These are phyloP conservation scores for Corymbia calophylla DNA, from an alignment of 441 rosid species.

Conservation along the genomic window DNA sequence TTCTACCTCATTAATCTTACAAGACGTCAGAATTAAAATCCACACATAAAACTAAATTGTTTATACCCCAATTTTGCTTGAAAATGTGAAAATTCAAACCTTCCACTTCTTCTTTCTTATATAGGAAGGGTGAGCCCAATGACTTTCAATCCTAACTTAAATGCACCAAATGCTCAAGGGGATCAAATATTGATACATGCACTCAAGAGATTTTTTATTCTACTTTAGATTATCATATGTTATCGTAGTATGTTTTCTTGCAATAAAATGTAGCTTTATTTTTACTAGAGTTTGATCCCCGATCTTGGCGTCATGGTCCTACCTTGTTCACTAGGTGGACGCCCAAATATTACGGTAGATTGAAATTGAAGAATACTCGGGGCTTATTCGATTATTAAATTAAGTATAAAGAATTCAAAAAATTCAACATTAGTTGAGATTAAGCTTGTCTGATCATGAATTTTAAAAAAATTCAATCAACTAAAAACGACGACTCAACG, in stretches of 20 bases:
- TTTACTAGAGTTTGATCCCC: not conserved
- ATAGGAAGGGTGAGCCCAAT: too few species aligned
- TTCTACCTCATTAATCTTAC: too few species aligned
- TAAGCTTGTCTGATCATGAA: not conserved
- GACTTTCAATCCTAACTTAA: too few species aligned
- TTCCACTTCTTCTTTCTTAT: too few species aligned
- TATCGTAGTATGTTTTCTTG: not conserved
- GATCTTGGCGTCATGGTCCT: not conserved
- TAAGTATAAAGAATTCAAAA: not conserved
- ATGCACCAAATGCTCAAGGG: not conserved
- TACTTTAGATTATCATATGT: not conserved
- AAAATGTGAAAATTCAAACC: too few species aligned
- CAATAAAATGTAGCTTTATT: not conserved
- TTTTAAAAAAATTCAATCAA: too few species aligned
- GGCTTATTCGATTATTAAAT: not conserved
- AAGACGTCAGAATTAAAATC: too few species aligned
- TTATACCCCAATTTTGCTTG: too few species aligned
- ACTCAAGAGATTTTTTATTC: not conserved
- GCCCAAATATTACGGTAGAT: not conserved
- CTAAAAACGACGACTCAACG: not conserved
- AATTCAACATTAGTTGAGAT: not conserved
- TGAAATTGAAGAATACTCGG: not conserved
- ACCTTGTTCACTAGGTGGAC: not conserved
- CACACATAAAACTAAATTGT: too few species aligned
- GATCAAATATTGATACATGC: not conserved